Percentiles rank a stretch among this genome's conserved stretches.
phyloP scores from a whole-genome alignment of 1,139 yeast genomes.

The Sugiyamaella xylanicola region DNA sequence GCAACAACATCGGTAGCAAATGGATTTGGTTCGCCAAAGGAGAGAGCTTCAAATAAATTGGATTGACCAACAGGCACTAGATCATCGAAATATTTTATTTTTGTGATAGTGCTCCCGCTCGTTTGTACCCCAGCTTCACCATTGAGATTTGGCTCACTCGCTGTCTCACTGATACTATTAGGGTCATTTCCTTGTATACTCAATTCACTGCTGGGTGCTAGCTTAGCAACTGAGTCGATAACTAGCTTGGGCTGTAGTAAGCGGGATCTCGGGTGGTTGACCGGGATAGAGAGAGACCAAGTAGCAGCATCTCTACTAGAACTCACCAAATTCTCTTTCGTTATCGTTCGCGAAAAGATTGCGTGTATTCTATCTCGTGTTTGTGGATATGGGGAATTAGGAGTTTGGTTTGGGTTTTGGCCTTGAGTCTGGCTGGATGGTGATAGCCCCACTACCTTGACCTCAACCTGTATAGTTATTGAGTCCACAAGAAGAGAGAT shows the following conservation, averaged over 20 bases:
- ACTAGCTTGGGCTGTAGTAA: slow-evolving; percentile 31
- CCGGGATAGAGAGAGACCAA: slow-evolving; percentile 34
- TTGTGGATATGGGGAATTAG: neutral
- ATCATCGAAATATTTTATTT: slow-evolving; percentile 24
- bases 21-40: slow-evolving; percentile 9
- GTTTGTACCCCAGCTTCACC: neutral
- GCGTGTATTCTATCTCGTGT: slow-evolving; percentile 21
- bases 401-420: neutral
- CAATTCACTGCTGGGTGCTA: neutral
- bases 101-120: neutral
- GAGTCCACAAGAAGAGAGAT: slow-evolving; percentile 19
- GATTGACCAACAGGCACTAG: slow-evolving; percentile 31
- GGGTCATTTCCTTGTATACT: too few relatives aligned
- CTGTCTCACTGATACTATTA: neutral
- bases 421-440: slow-evolving; percentile 6
- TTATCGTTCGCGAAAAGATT: slow-evolving; percentile 26
- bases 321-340: slow-evolving; percentile 22
- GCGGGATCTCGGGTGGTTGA: slow-evolving; percentile 37
- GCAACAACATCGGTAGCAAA: neutral
- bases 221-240: slow-evolving; percentile 27
- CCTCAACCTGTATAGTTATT: slow-evolving; percentile 26
- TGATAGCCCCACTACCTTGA: slow-evolving; percentile 25
- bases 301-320: slow-evolving; percentile 24
- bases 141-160: neutral
- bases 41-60: slow-evolving; percentile 29